Conservation (phyloP, 495 filamentous ascomycete genomes). For the Penicillium chermesinum region DNA sequence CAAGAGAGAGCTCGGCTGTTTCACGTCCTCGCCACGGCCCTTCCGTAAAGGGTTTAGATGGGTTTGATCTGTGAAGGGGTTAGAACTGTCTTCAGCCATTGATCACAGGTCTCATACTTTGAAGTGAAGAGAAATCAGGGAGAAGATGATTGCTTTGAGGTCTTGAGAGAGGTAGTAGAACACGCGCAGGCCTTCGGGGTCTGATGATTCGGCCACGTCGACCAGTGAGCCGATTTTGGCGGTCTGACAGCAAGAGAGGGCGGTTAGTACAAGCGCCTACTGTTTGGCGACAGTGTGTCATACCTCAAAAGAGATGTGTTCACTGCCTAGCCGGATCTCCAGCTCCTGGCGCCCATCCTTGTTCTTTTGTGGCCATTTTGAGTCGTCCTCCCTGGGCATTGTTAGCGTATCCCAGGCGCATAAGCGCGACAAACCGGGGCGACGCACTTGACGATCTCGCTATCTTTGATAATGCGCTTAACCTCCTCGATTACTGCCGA, state of each 20-base stretch:
- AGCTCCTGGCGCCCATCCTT: conserved; percentile 97
- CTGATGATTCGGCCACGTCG: conserved; percentile 91
- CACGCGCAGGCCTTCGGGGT: conserved; percentile 95
- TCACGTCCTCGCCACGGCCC: background rate
- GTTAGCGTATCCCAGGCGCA: conserved; percentile 9
- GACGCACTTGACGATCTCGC: conserved; percentile 93
- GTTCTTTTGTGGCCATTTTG: conserved; percentile 99
- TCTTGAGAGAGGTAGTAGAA: conserved; percentile 99
- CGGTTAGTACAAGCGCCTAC: background rate
- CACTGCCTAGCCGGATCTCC: conserved; percentile 88
- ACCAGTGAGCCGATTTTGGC: conserved; percentile 97
- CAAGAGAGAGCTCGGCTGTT: conserved; percentile 8
- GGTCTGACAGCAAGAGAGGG: conserved; percentile 53
- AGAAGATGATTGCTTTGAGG: conserved; percentile 94
- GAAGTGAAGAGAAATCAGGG: conserved; percentile 93
- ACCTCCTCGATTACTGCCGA: conserved; percentile 89
- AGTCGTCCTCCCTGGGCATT: conserved; percentile 80
- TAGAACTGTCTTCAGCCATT: background rate
- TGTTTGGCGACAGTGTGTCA: background rate
- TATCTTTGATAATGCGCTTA: conserved; percentile 92
- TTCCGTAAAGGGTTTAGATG: conserved; percentile 50
- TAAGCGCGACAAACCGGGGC: background rate
- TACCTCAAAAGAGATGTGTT: conserved; percentile 98
- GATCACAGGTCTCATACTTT: conserved; percentile 55
- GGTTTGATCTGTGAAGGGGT: conserved; percentile 62